Evolutionary conservation across 2,329 filamentous ascomycete genomes (phyloP), one percentile per base, ranked within the genome.

Genomic region (Fusarium temperatum): DNA sequence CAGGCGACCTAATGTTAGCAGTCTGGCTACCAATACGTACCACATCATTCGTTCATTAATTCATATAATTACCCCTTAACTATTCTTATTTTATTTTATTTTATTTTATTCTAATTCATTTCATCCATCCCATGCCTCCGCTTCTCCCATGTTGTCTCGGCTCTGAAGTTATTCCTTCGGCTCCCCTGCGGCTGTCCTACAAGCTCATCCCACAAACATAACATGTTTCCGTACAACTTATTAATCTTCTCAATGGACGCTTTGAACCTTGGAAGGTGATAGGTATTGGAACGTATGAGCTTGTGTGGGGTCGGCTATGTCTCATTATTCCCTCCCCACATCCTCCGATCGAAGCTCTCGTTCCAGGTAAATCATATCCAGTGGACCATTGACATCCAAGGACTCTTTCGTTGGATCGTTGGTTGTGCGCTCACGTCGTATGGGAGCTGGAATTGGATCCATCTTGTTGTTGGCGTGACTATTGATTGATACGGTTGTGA

Each of bases 261-360:
- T 54, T 35, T 63, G 18, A 42, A 53, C 56, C 60, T 74, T 65
- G 50, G 38, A 59, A 56, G 28, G 57, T 55, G 47, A 63, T 44
- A 35, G 32, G 32, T 35, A 32, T 58, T 53, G 30, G 41, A 68
- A 72, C 38, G 58, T 63, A 68, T 72, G 66, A 72, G 72, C 72
- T 72, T 67, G 61, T 74, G 67, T 74, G 72, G 71, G 63, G 67
- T 63, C 68, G 36, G 47, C 59, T 72, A 22, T 57, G 53, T 69
- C 68, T 68, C 50, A 69, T 72, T 72, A 58, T 68, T 65, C 66
- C 58, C 59, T 55, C 67, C 63, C 71, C 71, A 74, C 68, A 73
- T 47, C 64, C 35, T 61, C 58, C 45, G 55, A 56, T 70, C 58
- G 47, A 76, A 60, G 66, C 66, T 63, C 61, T 58, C 30, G 63